A percentile compares a stretch with the other conserved stretches of the same genome.
phyloP scores from a whole-genome alignment of 2,329 filamentous ascomycete species.

The Trichoderma semiorbis region DNA sequence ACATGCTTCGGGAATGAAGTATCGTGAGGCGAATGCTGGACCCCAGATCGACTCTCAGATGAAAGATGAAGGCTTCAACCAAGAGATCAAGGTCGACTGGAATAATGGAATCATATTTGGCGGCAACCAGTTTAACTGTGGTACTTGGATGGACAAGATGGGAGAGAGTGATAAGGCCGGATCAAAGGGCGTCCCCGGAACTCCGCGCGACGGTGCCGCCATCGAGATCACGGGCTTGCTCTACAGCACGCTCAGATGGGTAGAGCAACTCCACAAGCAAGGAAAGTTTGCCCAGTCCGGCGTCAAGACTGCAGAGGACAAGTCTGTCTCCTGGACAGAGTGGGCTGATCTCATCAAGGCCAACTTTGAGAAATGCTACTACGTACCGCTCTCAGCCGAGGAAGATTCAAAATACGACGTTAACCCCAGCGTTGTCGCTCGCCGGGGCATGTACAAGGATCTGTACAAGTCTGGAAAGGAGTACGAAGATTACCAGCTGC shows the following conservation, averaged over 20 bases:
- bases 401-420: constrained; percentile 79
- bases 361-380: constrained; percentile 93
- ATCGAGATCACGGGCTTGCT: constrained; percentile 92
- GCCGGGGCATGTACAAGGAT: constrained; percentile 97
- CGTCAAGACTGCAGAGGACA: constrained; percentile 63
- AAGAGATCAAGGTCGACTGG: constrained; percentile 90
- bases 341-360: constrained; percentile 79
- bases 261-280: constrained; percentile 61
- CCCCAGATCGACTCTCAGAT: constrained; percentile 87
- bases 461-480: constrained; percentile 90
- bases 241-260: constrained; percentile 85
- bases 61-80: constrained; percentile 87
- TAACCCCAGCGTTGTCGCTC: constrained; percentile 75
- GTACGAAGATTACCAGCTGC: constrained; percentile 96
- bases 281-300: constrained; percentile 71
- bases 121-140: constrained; percentile 91
- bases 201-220: constrained; percentile 92
- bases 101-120: constrained; percentile 84
- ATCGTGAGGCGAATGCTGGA: constrained; percentile 91
- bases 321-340: constrained; percentile 63
- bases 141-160: constrained; percentile 99
- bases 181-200: constrained; percentile 90
- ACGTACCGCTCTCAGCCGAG: constrained; percentile 65
- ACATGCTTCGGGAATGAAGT: constrained; percentile 86
- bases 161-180: constrained; percentile 90